Evolutionary conservation across 2,329 filamentous ascomycete genomes (phyloP), one percentile per base, ranked within the genome.

Genomic region (Penicillium sp.): DNA sequence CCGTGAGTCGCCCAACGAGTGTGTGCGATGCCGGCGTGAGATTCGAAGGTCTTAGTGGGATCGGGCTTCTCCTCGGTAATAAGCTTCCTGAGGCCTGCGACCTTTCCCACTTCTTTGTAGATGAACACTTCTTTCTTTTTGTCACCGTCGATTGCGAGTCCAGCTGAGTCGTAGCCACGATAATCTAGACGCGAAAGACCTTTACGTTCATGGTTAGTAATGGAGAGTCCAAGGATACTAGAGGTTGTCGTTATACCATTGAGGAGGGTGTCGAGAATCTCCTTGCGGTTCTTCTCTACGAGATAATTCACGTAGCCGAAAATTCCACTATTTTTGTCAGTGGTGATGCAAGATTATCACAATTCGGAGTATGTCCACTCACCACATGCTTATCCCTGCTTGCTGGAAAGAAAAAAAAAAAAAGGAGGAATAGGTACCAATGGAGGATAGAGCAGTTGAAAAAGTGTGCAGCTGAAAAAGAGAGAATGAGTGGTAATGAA

Each of bases 81-180:
- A 21, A 21, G 21, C 21, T 21, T 21, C 21, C 4, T 21, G 3
- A 98, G 80, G 77, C 95, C 95, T 70, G 85, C 88, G 55, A 98
- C 93, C 83, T 98, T 98, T 78, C 93, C 93, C 56, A 98, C 93
- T 78, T 97, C 93, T 80, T 98, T 98, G 82, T 89, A 96, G 56
- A 91, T 90, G 59, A 88, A 82, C 60, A 97, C 89, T 75, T 97
- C 88, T 65, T 95, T 95, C 80, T 93, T 95, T 83, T 96, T 96
- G 80, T 97, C 87, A 56, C 93, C 93, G 70, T 98, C 93, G 64
- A 98, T 76, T 59, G 91, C 91, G 58, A 98, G 80, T 77, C 93
- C 93, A 55, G 93, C 91, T 57, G 93, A 97, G 73, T 98, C 93
- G 73, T 98, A 98, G 62, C 93, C 93, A 73, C 93, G 87, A 78